phyloP scores from a whole-genome alignment of 2,329 filamentous ascomycete species.

The Colletotrichum horii region DNA sequence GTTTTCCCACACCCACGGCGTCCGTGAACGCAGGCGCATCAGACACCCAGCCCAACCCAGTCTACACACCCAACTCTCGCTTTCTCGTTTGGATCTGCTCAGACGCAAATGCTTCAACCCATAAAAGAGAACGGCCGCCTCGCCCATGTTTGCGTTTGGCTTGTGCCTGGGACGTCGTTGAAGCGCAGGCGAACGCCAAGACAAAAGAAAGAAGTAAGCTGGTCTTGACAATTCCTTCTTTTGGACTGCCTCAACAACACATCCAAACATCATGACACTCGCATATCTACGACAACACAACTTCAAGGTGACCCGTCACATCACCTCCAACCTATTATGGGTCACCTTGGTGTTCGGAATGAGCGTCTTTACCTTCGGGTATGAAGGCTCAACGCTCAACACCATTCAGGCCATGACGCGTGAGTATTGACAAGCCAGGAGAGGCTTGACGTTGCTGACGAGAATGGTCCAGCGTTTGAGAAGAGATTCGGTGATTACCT shows the following conservation, averaged over 20 bases:
- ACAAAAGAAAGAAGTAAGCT: constrained; percentile 1
- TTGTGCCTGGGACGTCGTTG: not conserved
- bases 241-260: constrained; percentile 11
- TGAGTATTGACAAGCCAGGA: not conserved
- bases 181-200: not conserved
- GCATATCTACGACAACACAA: constrained; percentile 20
- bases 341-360: constrained; percentile 23
- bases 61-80: not conserved
- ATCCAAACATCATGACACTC: constrained; percentile 18
- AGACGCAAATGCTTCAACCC: not conserved
- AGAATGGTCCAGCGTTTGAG: constrained; percentile 10
- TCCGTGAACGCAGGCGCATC: not conserved
- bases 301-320: constrained; percentile 21
- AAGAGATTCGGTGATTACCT: constrained; percentile 21
- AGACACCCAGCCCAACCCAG: not conserved
- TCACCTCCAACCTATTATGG: constrained; percentile 24
- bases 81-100: not conserved
- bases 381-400: constrained; percentile 24
- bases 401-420: constrained; percentile 26
- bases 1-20: not conserved
- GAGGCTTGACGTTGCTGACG: not conserved
- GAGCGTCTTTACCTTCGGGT: constrained; percentile 27
- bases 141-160: not conserved
- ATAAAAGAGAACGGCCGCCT: constrained; percentile 16
- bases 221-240: constrained; percentile 10